These are phyloP conservation scores for Picea mariana DNA, from an alignment of 83 land plant species.

Conservation along the genomic window DNA sequence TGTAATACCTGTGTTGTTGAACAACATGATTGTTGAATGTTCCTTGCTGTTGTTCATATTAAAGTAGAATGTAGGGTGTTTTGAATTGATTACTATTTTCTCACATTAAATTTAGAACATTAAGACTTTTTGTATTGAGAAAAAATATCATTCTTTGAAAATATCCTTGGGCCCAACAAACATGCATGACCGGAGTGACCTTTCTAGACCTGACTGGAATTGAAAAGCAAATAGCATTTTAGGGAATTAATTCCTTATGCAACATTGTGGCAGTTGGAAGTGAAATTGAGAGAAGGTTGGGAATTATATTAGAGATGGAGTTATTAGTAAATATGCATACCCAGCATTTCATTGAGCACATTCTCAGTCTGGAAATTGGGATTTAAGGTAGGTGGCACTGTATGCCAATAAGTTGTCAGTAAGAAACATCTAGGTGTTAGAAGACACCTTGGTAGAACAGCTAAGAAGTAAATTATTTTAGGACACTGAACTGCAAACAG, in stretches of 20 bases:
- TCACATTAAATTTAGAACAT: background rate
- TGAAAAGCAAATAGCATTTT: background rate
- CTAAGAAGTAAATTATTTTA: background rate
- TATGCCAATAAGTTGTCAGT: background rate
- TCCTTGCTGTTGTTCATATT: background rate
- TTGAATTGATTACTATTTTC: background rate
- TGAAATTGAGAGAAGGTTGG: background rate
- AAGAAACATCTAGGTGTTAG: background rate
- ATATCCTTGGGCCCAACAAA: background rate
- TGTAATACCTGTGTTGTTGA: too few relatives aligned
- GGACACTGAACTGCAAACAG: background rate
- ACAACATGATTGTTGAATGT: too few relatives aligned
- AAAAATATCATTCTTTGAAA: background rate
- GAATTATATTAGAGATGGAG: background rate
- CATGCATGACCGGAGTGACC: background rate
- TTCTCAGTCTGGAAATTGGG: background rate
- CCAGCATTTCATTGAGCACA: background rate
- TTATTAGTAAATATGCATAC: background rate
- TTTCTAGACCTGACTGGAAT: background rate
- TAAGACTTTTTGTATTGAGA: too few relatives aligned
- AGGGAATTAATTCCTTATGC: too few relatives aligned
- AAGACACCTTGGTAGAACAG: background rate
- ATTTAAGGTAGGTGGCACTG: background rate
- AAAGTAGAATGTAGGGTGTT: background rate
- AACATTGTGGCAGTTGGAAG: too few relatives aligned